Percentiles rank a stretch among this genome's conserved stretches.
Conservation (phyloP, 2,329 filamentous ascomycete species). For the Aspergillus intermedius region DNA sequence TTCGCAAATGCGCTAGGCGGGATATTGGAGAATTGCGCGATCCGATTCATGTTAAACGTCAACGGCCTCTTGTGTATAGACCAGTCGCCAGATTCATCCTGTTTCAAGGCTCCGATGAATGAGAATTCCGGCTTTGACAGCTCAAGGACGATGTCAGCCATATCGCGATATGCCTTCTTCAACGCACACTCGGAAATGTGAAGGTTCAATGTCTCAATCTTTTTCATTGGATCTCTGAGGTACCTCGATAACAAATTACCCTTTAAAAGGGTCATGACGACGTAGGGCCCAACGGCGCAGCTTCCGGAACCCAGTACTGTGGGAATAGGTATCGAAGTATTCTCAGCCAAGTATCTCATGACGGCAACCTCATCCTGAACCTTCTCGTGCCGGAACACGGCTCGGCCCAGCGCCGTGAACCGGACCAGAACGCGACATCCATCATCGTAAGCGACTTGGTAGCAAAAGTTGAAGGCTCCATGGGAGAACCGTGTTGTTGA, state of each 20-base stretch:
- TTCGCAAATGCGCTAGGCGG: constrained; percentile 10
- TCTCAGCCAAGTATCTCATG: constrained; percentile 6
- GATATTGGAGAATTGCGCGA: constrained; percentile 18
- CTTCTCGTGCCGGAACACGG: constrained; percentile 21
- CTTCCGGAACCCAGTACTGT: constrained; percentile 15
- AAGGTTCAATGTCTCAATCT: constrained; percentile 10
- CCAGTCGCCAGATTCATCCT: constrained; percentile 10
- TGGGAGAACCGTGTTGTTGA: constrained; percentile 16
- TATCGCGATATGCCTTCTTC: constrained; percentile 16
- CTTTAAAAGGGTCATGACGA: constrained; percentile 22
- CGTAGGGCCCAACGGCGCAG: constrained; percentile 17
- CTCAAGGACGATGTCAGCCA: constrained; percentile 21
- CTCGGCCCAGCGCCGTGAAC: constrained; percentile 12
- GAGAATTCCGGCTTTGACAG: constrained; percentile 20
- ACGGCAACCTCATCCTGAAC: constrained; percentile 9
- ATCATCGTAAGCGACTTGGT: constrained; percentile 21
- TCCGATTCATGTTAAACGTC: constrained; percentile 23
- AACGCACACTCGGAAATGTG: constrained; percentile 13
- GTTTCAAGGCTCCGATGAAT: constrained; percentile 17
- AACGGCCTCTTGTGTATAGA: constrained; percentile 13
- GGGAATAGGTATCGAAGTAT: constrained; percentile 5
- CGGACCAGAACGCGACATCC: constrained; percentile 19
- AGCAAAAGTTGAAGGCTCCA: constrained; percentile 28
- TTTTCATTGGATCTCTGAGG: constrained; percentile 14
- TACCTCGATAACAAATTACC: constrained; percentile 16